A percentile compares a stretch with the other conserved stretches of the same genome.
phyloP scores from a whole-genome alignment of 2,329 filamentous ascomycete species.

The Pyrenophora seminiperda region DNA sequence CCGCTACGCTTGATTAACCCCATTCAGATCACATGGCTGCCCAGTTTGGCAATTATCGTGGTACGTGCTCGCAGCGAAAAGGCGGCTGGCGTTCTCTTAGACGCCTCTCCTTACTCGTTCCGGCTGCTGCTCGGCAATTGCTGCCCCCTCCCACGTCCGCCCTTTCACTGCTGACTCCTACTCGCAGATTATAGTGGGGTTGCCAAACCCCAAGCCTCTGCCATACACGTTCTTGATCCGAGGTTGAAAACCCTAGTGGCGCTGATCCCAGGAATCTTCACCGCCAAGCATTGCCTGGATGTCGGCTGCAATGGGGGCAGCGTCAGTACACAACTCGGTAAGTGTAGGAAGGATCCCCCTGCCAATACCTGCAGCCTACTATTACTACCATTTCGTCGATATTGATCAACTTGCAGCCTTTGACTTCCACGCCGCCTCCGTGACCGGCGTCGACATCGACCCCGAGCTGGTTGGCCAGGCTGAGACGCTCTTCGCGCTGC shows the following conservation, averaged over 20 bases:
- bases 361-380: conserved; percentile 35
- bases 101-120: conserved; percentile 17
- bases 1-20: conserved; percentile 21
- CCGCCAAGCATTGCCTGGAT: conserved; percentile 46
- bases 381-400: conserved; percentile 35
- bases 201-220: conserved; percentile 42
- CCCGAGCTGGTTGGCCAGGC: conserved; percentile 44
- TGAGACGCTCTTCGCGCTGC: conserved; percentile 43
- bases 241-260: conserved; percentile 42
- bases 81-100: conserved; percentile 14
- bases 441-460: conserved; percentile 50
- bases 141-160: conserved; percentile 8
- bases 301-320: conserved; percentile 49
- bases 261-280: conserved; percentile 43
- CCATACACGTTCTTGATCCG: conserved; percentile 46
- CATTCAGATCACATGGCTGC: conserved; percentile 33
- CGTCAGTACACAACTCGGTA: conserved; percentile 48
- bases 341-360: conserved; percentile 31
- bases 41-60: conserved; percentile 43
- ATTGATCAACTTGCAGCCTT: conserved; percentile 43
- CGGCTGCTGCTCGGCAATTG: conserved; percentile 27
- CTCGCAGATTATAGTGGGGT: conserved; percentile 46
- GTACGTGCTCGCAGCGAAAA: conserved; percentile 19
- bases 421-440: conserved; percentile 44
- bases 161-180: conserved; percentile 19